Base-by-base conservation (phyloP, 176 grass and related monocot genomes). In the Oryza nivara region DNA sequence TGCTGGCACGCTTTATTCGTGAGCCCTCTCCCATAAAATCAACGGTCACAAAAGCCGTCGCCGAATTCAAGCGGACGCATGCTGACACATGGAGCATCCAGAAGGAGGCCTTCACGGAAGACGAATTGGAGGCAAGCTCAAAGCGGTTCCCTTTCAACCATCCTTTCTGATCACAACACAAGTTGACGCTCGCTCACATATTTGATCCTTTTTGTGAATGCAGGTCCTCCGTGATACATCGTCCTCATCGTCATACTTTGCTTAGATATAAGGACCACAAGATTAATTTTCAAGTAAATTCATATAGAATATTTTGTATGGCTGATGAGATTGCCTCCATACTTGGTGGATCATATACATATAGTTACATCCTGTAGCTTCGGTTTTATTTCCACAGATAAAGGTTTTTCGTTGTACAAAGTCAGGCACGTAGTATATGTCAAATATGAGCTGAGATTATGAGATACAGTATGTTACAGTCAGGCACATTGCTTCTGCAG, bases 71-170 rank as follows among this genome's bases (percentile, higher is more conserved):
- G 81, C 90, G 96, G 28, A 98, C 96, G 2, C 96, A 98, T 35
- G 96, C 96, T 10, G 96, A 98, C 70, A 95, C 93, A 47, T 98
- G 96, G 96, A 94, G 80, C 85, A 92, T 95, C 72, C 96, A 98
- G 69, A 94, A 95, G 88, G 93, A 92, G 10, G 82, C 89, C 9
- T 95, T 98, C 81, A 93, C 89, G 12, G 96, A 98, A 80, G 96
- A 95, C 36, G 86, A 98, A 80, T 49, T 98, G 28, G 93, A 98
- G 96, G 96, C 77, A 95, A 93, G 85, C 71, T 52, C 19, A 13
- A 61, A 67, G 41, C 28, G 40, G 28, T 76, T 36, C 70, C 20
- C 77, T 41, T 61, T 87, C 73, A 54, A 10, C 41, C 46, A 19
- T 46, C 67, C 23, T 73, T 78, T 56, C 51, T 75, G 46, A 22